phyloP scores from a whole-genome alignment of 192 early-diverging fungal species.

The Piromyces finnis region DNA sequence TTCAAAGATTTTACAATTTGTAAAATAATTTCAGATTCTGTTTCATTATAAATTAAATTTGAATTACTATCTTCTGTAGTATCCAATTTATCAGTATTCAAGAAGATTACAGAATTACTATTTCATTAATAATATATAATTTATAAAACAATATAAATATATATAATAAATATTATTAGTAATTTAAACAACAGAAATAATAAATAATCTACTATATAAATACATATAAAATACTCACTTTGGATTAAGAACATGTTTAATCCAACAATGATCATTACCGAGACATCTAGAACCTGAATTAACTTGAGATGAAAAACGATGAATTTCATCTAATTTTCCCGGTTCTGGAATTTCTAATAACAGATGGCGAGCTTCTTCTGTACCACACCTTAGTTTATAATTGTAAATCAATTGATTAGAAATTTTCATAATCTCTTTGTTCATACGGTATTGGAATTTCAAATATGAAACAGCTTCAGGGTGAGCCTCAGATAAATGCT shows the following conservation, averaged over 20 bases:
- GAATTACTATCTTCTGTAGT: background rate
- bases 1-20: conserved; percentile 35
- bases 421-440: conserved; percentile 67
- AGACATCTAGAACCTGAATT: background rate
- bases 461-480: conserved; percentile 56
- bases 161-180: no score
- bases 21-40: background rate
- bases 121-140: background rate
- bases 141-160: no score
- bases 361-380: conserved; percentile 1
- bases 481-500: conserved; percentile 57
- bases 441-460: conserved; percentile 86
- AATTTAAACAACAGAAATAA: no score
- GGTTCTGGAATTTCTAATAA: background rate
- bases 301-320: background rate
- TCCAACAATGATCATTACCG: conserved; percentile 30
- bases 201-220: no score
- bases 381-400: conserved; percentile 57
- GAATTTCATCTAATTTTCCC: background rate
- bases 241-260: conserved; percentile 42
- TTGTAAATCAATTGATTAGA: conserved; percentile 72
- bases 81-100: background rate
- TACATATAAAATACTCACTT: conserved; percentile 3
- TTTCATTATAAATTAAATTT: background rate
- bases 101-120: background rate